phyloP scores from a whole-genome alignment of 345 rosid genomes.

The Salix caprea region DNA sequence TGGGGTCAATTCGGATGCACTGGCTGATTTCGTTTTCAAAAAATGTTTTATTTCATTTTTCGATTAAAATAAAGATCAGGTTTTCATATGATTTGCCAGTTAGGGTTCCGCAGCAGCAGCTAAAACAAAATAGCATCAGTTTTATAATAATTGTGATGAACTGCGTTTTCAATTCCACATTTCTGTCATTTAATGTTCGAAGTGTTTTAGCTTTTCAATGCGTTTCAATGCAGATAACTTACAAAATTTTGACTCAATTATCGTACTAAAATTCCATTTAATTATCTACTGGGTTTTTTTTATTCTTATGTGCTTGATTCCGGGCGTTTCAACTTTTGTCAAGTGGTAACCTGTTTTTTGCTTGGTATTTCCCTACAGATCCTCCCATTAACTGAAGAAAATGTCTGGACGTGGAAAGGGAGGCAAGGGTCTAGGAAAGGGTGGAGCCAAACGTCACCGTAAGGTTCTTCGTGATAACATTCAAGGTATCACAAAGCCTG shows the following conservation, averaged over 20 bases:
- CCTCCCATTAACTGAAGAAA: neutral
- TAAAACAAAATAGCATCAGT: neutral
- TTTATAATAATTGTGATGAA: neutral
- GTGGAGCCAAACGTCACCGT: conserved; percentile 20
- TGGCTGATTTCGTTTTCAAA: neutral
- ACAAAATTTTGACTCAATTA: neutral
- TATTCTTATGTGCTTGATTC: neutral
- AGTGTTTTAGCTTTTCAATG: neutral
- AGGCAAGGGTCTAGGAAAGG: conserved; percentile 21
- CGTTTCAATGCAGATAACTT: neutral
- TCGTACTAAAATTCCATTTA: neutral
- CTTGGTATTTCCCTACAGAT: neutral
- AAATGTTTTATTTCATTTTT: no score
- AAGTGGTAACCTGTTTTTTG: neutral
- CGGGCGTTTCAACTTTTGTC: neutral
- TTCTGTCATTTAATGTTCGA: neutral
- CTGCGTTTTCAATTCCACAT: neutral
- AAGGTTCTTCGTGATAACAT: conserved; percentile 17
- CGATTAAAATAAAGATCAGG: neutral
- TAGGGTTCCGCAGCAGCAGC: neutral
- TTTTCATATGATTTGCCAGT: neutral
- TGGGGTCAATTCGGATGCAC: neutral
- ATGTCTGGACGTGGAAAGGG: conserved; percentile 25
- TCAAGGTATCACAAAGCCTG: conserved; percentile 16
- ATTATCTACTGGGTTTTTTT: neutral